Evolutionary conservation across 2,329 filamentous ascomycete genomes (phyloP), one percentile per base, ranked within the genome.

Genomic region (Chaetomium strumarium): DNA sequence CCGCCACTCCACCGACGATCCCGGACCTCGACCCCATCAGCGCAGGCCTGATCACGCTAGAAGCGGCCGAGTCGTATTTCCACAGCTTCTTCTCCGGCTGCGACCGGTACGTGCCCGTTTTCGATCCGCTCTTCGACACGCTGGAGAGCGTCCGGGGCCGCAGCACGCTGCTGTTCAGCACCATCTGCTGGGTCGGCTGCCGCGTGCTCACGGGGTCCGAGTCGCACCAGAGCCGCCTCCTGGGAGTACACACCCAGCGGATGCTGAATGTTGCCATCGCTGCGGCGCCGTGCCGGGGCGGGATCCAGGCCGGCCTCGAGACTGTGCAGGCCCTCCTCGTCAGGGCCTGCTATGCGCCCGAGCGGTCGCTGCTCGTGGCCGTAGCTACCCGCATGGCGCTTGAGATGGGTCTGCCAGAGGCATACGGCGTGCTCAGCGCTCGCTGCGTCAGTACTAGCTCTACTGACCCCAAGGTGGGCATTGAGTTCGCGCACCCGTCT

Each of bases 211-310:
- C 46, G 11, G 46, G 46, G 1, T 19, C 46, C 37, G 46, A 41
- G 46, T 48, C 46, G 16, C 29, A 48, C 37, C 46, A 41, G n/a
- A 48, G 24, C 24, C 46, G 46, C 19, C n/a, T 14, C 11, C 46
- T 48, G 6, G 37, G 37, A 24, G 24, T 33, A 13, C 46, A 48
- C 16, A 41, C 37, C 19, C 46, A 41, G 37, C 46, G 46, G 9
- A 48, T 48, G 36, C 24, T 48, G 37, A 40, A 48, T 24, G 46
- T 14, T n/a, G 37, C 46, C 11, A 34, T 48, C 29, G 46, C 46
- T 11, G 46, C 46, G 37, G n/a, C 37, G 33, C 44, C 44, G 20
- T 29, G 33, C 44, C 33, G 13, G 2, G 20, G 44, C 8, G 14
- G 19, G 13, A 1, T 29, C 6, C 37, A 34, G 46, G 17, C 20